Evolutionary conservation across 352 stramenopile genomes (phyloP).

Genomic region (Globisporangium acanthophoron): DNA sequence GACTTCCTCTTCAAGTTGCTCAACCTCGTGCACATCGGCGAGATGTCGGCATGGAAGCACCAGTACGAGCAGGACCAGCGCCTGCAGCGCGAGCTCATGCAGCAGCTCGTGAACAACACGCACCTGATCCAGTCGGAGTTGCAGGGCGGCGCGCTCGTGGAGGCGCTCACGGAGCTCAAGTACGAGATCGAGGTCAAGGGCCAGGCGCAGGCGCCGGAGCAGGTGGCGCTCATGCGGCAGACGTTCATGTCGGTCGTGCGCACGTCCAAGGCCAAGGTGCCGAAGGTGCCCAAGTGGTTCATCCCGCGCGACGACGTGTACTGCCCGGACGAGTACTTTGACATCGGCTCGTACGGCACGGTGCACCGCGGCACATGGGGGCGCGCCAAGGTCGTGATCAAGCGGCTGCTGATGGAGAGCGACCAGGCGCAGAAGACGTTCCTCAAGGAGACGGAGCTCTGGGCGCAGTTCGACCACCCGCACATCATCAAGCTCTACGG

Average conservation of each 20-base stretch:
- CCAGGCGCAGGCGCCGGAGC: slow-evolving; percentile 3
- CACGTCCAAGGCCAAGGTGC: slow-evolving; percentile 9
- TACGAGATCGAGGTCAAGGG: slow-evolving; percentile 17
- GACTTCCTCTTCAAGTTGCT: slow-evolving; percentile 17
- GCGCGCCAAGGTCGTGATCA: slow-evolving; percentile 28
- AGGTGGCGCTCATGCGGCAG: slow-evolving; percentile 12
- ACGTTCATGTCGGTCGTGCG: slow-evolving; percentile 12
- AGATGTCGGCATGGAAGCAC: slow-evolving; percentile 13
- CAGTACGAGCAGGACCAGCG: slow-evolving; percentile 15
- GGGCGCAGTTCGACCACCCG: slow-evolving; percentile 23
- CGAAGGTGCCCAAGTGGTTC: slow-evolving; percentile 18
- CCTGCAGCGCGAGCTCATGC: slow-evolving; percentile 10
- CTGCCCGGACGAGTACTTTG: slow-evolving; percentile 10
- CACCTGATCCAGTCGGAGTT: slow-evolving; percentile 11
- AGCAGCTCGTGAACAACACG: slow-evolving; percentile 13
- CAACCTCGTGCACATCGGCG: slow-evolving; percentile 17
- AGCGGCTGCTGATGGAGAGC: slow-evolving; percentile 13
- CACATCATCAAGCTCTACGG: slow-evolving; percentile 29
- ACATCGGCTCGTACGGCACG: slow-evolving; percentile 8
- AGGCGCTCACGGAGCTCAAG: slow-evolving; percentile 19
- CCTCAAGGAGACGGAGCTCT: slow-evolving; percentile 27
- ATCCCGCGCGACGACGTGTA: slow-evolving; percentile 15
- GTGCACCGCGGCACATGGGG: slow-evolving; percentile 21
- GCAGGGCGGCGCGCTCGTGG: slow-evolving; percentile 9
- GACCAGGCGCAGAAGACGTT: slow-evolving; percentile 10